Base-by-base conservation (phyloP, 163 green algal species). In the Scenedesmus sp. region DNA sequence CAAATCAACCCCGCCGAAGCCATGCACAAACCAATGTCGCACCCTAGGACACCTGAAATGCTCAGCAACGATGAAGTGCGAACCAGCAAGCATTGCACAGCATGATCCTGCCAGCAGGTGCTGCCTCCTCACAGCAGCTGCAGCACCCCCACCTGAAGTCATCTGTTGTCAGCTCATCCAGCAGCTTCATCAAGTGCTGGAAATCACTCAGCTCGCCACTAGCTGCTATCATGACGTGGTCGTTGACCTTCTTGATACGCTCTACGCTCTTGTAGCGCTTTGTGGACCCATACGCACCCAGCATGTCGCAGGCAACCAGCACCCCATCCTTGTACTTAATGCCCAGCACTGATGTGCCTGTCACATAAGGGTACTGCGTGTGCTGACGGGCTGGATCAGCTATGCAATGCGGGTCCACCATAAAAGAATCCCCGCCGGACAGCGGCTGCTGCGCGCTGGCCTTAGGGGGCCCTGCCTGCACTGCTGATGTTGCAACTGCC, bases 241-340 rank as follows among this genome's bases (percentile, higher is more conserved):
- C 91, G 83, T 98, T 98, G 22, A 98, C 94, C 85, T 96, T 95
- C 51, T 93, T 85, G 30, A 99, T 93, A 24, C 98, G 94, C 81
- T 99, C 85, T 43, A 99, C 96, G 16, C 91, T 96, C 94, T 99
- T 99, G 96, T 99, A 99, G 86, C 98, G 96, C 94, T 99, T 99
- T 15, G 98, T 99, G 30, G 92, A 97, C 53, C 98, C 98, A 89
- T 99, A 99, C 0, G 97, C 93, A 95, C 96, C 98, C 49, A 99
- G 94, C 1, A 95, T 99, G 93, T 99, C 98, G 70, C 91, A 95
- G 2, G 98, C 98, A 40, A 99, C 93, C 89, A 99, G 91, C 5
- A 99, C 96, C 33, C 98, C 98, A 91, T 98, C 98, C 83, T 98
- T 98, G 94, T 99, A 99, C 42, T 98, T 99, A 46, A 99, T 91